phyloP scores from a whole-genome alignment of 345 rosid species.

The Lepidium aucheri region DNA sequence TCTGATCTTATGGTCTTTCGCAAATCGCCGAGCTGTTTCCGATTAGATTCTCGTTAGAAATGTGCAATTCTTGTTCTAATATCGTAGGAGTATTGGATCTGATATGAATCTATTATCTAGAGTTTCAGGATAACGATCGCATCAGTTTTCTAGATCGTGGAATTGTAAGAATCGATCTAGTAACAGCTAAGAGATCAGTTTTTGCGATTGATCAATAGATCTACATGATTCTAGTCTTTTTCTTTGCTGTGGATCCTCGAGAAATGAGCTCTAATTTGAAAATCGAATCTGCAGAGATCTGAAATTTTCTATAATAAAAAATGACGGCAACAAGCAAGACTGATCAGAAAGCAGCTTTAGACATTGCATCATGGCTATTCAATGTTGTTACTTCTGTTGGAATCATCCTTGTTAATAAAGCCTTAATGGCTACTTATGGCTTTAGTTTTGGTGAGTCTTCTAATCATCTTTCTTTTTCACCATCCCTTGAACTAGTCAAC shows the following conservation, averaged over 20 bases:
- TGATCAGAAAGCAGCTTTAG: slow-evolving; percentile 69
- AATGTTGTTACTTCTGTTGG: slow-evolving; percentile 98
- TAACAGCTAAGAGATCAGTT: neutral
- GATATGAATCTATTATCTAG: neutral
- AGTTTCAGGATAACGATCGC: neutral
- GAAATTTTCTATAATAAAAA: neutral
- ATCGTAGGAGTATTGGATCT: slow-evolving; percentile 17
- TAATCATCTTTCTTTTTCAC: neutral
- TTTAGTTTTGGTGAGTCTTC: slow-evolving; percentile 69
- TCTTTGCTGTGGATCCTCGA: neutral
- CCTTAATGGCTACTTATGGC: slow-evolving; percentile 90
- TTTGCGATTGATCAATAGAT: neutral
- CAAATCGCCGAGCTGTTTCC: neutral
- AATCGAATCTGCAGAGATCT: slow-evolving; percentile 28
- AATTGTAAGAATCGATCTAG: slow-evolving; percentile 7
- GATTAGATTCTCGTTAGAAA: neutral
- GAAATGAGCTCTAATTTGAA: neutral
- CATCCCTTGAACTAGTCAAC: neutral
- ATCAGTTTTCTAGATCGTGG: neutral
- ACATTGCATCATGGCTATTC: slow-evolving; percentile 94
- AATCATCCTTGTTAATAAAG: slow-evolving; percentile 92
- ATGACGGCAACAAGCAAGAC: slow-evolving; percentile 71
- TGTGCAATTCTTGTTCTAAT: neutral
- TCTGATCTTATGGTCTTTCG: neutral
- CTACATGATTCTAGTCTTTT: neutral